Conservation (phyloP, 495 filamentous ascomycete genomes). For the Astrothelium subdiscretum region DNA sequence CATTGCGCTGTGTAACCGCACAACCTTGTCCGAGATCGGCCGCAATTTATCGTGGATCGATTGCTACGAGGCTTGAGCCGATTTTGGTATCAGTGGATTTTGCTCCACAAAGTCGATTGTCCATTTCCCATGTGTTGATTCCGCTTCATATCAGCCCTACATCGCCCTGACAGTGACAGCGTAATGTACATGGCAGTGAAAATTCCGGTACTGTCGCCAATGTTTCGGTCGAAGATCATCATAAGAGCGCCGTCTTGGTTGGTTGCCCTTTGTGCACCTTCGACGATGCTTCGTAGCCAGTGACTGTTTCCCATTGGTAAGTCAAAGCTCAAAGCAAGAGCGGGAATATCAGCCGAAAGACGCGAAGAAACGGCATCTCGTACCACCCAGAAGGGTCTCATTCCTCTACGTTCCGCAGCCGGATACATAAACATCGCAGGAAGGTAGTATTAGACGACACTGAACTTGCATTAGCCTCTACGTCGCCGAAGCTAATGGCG, state of each 20-base stretch:
- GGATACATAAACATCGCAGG: neutral
- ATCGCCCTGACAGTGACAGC: neutral
- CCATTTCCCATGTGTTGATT: neutral
- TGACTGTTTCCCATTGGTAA: too few species aligned
- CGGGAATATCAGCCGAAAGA: neutral
- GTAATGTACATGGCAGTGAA: too few species aligned
- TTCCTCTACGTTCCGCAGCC: neutral
- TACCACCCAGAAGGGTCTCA: neutral
- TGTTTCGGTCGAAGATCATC: too few species aligned
- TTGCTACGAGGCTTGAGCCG: neutral
- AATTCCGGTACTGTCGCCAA: too few species aligned
- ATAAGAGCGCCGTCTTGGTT: too few species aligned
- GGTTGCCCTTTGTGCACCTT: too few species aligned
- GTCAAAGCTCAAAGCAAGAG: too few species aligned
- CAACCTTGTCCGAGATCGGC: neutral
- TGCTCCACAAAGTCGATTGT: neutral
- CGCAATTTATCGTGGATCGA: neutral
- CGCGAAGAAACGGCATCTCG: neutral
- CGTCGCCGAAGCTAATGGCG: neutral
- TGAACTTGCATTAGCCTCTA: neutral
- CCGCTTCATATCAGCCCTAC: neutral
- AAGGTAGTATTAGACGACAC: conserved; percentile 1
- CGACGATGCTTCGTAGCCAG: too few species aligned
- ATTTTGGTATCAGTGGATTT: neutral
- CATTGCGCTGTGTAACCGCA: neutral